Evolutionary conservation across 192 early-diverging fungal species (phyloP), one percentile per base, ranked within the genome.

Genomic region (Phlyctochytrium planicorne): DNA sequence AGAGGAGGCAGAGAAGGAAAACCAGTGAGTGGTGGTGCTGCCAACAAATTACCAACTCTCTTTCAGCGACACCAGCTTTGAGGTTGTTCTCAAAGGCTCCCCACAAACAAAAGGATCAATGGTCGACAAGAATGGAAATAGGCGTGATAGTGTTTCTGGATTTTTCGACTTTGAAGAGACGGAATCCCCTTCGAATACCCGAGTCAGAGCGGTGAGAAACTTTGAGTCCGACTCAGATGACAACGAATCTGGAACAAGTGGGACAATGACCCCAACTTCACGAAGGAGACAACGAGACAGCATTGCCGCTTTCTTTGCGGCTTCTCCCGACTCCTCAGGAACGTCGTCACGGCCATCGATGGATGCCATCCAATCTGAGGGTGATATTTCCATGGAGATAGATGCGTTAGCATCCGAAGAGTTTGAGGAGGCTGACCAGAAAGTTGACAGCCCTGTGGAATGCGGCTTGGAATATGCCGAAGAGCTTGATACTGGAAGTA

Each of bases 21-120:
- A 47, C 40, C 6, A 47, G 40, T 47, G 6, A 6, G 40, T 47
- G 6, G 10, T 47, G 60, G 57, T 16, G 31, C 34, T 31, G 37
- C 56, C n/a, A n/a, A n/a, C n/a, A n/a, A n/a, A n/a, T n/a, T n/a
- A n/a, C n/a, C n/a, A n/a, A n/a, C n/a, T n/a, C n/a, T n/a, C n/a
- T n/a, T n/a, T n/a, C n/a, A n/a, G n/a, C n/a, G n/a, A n/a, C 14
- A 68, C 31, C 12, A 63, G 60, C 68, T 70, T 70, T 36, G 68
- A 70, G 17, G 68, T 70, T 1, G 20, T 40, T 34, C 20, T 70
- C 30, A 62, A 70, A 53, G 68, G 61, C 29, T 32, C 52, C 3
- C 60, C 37, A 14, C n/a, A 25, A 1, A 29, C n/a, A 10, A 30
- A 31, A 33, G 34, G 2, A 6, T 30, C 53, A 35, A 6, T n/a